Evolutionary conservation across 2,329 filamentous ascomycete genomes (phyloP), one percentile per base, ranked within the genome.

Genomic region (Colletotrichum somersetense): DNA sequence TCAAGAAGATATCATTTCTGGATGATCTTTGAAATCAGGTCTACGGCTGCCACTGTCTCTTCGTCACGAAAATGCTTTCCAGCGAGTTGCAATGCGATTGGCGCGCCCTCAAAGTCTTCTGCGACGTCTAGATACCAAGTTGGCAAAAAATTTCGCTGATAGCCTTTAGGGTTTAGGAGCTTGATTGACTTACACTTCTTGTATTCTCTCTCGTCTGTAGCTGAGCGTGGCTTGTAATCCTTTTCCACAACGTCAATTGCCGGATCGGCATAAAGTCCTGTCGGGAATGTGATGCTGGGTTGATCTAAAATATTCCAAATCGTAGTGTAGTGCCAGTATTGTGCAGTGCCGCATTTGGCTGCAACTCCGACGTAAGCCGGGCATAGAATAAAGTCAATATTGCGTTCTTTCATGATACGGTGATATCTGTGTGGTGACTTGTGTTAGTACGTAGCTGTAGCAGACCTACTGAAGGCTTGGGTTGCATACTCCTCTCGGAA

Each of bases 391-490:
- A 79, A 75, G 53, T 79, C 77, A 1, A 79, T 71, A 14, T 75
- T 76, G 3, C 75, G 66, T 12, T 75, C 71, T 35, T 73, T 74
- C 75, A 76, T 76, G 12, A 74, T 66, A 50, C 67, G 71, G 33
- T 70, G 68, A 58, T 73, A 74, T 20, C 55, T 61, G 62, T 63
- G 64, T 55, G 64, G 35, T 42, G 0, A 40, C 8, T 20, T 2
- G 1, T 35, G 40, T 69, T 38, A 71, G 55, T 5, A 18, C 7
- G 5, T 4, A 14, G 2, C 14, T 0, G 0, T 10, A 76, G 81
- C 75, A 55, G 84, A 1, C 80, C 53, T 85, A 81, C 74, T 14
- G 78, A 80, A 44, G 85, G 83, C 7, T 77, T 78, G 6, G 81
- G 82, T 53, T 82, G 80, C 76, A 83, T 57, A 69, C 66, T 10